Evolutionary conservation across 2,329 filamentous ascomycete species (phyloP).

Genomic region (Aspergillus ibericus): DNA sequence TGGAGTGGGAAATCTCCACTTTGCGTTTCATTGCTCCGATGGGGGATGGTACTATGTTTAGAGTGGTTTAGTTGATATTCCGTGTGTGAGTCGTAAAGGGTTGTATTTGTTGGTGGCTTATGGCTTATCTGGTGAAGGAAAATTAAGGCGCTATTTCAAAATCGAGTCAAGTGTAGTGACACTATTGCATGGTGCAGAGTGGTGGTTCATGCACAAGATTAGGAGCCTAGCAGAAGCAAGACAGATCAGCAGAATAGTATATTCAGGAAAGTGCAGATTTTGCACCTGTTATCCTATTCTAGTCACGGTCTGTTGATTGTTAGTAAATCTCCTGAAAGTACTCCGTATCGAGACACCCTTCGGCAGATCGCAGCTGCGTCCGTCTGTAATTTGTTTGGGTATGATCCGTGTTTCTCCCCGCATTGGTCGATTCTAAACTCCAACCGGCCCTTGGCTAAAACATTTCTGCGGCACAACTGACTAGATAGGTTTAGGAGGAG

Average conservation of each 20-base stretch:
- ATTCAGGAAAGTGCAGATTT: too few species aligned
- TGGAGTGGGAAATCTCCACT: not conserved
- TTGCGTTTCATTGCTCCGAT: not conserved
- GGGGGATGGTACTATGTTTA: not conserved
- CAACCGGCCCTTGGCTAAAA: constrained; percentile 13
- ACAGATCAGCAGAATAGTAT: too few species aligned
- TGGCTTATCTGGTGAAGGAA: not conserved
- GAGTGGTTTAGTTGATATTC: not conserved
- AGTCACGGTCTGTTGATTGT: too few species aligned
- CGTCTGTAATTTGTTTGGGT: not conserved
- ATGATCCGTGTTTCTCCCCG: constrained; percentile 1
- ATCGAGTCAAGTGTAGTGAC: too few species aligned
- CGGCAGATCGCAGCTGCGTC: too few species aligned
- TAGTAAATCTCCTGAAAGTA: too few species aligned
- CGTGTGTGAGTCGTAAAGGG: not conserved
- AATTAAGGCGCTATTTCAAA: too few species aligned
- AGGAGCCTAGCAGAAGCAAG: too few species aligned
- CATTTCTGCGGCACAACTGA: constrained; percentile 5
- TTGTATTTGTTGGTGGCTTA: not conserved
- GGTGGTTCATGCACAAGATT: too few species aligned
- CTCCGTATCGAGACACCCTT: too few species aligned
- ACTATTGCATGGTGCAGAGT: too few species aligned
- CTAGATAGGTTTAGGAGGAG: not conserved
- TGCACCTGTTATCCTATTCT: too few species aligned
- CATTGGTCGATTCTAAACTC: constrained; percentile 8